Conservation (phyloP, 179 eudicot species). For the Patellifolia procumbens region DNA sequence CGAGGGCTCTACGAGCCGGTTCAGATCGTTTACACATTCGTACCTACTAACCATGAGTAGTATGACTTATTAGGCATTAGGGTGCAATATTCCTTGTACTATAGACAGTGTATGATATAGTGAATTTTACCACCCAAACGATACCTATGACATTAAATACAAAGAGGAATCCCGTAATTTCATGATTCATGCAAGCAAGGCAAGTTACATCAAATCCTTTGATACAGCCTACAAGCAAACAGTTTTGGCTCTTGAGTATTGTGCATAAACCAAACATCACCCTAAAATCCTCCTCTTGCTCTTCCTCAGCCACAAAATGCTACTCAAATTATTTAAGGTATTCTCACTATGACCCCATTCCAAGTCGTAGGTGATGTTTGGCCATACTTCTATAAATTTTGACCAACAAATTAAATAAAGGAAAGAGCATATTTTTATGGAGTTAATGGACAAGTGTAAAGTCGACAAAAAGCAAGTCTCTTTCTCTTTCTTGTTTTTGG, state of each 20-base stretch:
- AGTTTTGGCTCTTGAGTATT: conserved; percentile 11
- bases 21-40: too few relatives aligned
- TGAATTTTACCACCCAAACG: not conserved
- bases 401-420: conserved; percentile 13
- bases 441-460: conserved; percentile 17
- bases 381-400: conserved; percentile 11
- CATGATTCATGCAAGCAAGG: conserved; percentile 21
- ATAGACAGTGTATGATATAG: not conserved
- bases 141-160: conserved; percentile 1
- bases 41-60: too few relatives aligned
- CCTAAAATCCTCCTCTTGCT: not conserved
- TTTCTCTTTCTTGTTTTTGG: conserved; percentile 13
- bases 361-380: conserved; percentile 3
- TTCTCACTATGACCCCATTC: not conserved
- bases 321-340: not conserved
- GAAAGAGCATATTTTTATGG: conserved; percentile 1
- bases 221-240: conserved; percentile 22
- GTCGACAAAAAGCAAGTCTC: conserved; percentile 12
- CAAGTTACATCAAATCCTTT: conserved; percentile 23
- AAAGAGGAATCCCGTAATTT: conserved; percentile 19
- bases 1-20: too few relatives aligned
- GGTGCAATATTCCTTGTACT: not conserved
- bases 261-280: too few relatives aligned
- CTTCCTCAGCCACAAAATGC: conserved; percentile 5
- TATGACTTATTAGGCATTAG: not conserved